Conservation (phyloP, 345 rosid species). For the Angophora floribunda region DNA sequence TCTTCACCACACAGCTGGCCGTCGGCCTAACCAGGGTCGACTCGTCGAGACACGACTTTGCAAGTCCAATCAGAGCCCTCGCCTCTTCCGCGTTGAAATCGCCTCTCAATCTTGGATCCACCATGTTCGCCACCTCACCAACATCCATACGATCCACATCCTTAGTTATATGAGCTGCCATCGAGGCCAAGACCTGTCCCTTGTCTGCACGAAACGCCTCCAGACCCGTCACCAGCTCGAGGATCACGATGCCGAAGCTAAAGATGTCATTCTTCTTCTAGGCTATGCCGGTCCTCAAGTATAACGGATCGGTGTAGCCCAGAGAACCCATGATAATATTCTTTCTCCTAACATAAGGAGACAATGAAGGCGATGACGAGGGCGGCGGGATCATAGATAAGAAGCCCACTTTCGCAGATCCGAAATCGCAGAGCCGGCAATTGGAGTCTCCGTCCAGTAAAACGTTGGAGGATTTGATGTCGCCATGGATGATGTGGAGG, state of each 20-base stretch:
- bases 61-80: conserved; percentile 2
- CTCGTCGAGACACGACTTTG: conserved; percentile 11
- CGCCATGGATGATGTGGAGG: conserved; percentile 75
- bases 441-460: conserved; percentile 51
- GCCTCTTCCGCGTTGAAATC: conserved; percentile 21
- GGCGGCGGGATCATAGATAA: conserved; percentile 40
- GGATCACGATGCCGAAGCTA: conserved; percentile 60
- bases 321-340: conserved; percentile 69
- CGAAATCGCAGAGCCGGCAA: conserved; percentile 82
- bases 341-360: conserved; percentile 3
- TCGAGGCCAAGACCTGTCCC: conserved; percentile 9
- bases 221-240: conserved; percentile 66
- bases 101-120: conserved; percentile 21
- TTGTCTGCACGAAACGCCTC: conserved; percentile 32
- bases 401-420: conserved; percentile 72
- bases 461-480: conserved; percentile 73
- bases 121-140: conserved; percentile 4
- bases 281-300: conserved; percentile 64
- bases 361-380: neutral
- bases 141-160: neutral
- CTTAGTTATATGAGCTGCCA: neutral
- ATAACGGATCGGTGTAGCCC: conserved; percentile 80
- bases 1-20: conserved; percentile 3
- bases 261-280: conserved; percentile 78
- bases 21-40: conserved; percentile 17